Conservation (phyloP, 306 rosid species). For the Notholithocarpus densiflorus region DNA sequence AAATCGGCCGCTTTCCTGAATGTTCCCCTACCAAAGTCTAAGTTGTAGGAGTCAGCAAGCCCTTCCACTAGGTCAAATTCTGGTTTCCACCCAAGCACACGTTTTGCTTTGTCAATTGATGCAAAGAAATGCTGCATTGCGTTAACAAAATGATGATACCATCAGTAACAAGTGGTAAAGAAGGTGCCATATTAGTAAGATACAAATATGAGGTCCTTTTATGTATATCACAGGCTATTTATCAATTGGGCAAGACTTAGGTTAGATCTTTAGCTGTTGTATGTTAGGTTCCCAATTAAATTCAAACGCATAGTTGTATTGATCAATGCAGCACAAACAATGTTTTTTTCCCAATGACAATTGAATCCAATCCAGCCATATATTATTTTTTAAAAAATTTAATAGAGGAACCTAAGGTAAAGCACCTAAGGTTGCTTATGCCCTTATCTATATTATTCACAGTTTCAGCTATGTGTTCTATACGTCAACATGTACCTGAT, state of each 20-base stretch:
- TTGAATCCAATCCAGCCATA: too few species aligned
- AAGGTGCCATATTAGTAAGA: background rate
- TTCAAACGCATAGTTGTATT: too few species aligned
- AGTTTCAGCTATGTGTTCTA: background rate
- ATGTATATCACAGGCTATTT: background rate
- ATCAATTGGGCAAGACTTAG: too few species aligned
- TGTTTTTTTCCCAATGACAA: too few species aligned
- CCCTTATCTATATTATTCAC: background rate
- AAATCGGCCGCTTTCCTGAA: conserved; percentile 89
- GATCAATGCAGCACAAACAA: too few species aligned
- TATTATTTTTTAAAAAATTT: too few species aligned
- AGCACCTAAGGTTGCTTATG: too few species aligned
- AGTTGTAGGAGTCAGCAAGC: conserved; percentile 78
- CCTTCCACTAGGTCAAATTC: conserved; percentile 81
- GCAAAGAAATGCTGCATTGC: conserved; percentile 87
- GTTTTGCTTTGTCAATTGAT: conserved; percentile 80
- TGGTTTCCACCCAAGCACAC: conserved; percentile 76
- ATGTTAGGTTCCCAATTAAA: too few species aligned
- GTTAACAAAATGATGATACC: background rate
- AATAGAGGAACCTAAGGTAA: too few species aligned
- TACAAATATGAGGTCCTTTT: background rate
- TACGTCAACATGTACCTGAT: conserved; percentile 53
- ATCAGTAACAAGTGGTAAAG: background rate
- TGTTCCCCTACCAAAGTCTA: conserved; percentile 92
- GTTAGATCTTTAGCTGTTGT: too few species aligned